Evolutionary conservation across 257 asterid species (phyloP).

Genomic region (Nicotiana sylvestris): DNA sequence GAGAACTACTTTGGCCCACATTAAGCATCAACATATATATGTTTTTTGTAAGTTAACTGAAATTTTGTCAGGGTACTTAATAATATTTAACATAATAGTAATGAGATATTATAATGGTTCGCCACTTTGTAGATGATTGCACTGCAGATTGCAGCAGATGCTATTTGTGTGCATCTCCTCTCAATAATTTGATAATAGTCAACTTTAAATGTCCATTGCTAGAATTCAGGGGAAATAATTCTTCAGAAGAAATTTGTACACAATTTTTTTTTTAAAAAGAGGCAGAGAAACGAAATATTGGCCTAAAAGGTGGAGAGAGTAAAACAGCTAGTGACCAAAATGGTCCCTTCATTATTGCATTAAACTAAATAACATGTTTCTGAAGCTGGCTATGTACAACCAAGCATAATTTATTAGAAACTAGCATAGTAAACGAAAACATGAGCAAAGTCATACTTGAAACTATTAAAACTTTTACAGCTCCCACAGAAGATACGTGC

Average conservation of each 20-base stretch:
- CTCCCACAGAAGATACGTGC: too few relatives aligned
- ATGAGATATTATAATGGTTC: too few relatives aligned
- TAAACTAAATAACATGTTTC: background rate
- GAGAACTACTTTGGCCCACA: too few relatives aligned
- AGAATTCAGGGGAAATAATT: background rate
- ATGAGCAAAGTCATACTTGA: background rate
- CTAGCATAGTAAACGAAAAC: background rate
- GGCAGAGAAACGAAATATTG: background rate
- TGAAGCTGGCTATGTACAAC: background rate
- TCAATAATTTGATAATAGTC: background rate
- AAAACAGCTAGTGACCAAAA: background rate
- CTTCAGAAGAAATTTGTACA: background rate
- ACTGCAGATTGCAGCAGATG: background rate
- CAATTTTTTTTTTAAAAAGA: too few relatives aligned
- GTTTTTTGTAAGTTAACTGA: background rate
- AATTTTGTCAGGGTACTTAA: background rate
- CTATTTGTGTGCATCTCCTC: background rate
- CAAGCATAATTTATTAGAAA: background rate
- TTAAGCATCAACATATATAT: too few relatives aligned
- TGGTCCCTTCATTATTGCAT: background rate
- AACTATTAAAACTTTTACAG: background rate
- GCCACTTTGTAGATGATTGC: background rate
- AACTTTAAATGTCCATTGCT: background rate
- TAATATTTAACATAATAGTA: background rate
- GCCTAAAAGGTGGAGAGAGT: background rate